These are phyloP conservation scores for Colletotrichum lini DNA, from an alignment of 2,329 filamentous ascomycete species.

Conservation along the genomic window DNA sequence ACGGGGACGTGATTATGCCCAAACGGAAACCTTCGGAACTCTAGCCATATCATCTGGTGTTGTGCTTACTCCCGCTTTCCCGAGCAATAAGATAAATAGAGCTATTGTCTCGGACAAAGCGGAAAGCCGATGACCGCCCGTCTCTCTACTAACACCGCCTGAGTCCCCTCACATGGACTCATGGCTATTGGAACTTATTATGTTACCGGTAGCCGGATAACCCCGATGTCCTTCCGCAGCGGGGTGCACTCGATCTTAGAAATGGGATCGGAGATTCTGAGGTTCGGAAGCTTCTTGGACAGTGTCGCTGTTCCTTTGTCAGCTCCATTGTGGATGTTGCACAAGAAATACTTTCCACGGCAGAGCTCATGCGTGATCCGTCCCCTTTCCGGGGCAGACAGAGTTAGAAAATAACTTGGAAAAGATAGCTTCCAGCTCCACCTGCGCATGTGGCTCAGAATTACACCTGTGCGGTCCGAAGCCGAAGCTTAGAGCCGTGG, in stretches of 20 bases:
- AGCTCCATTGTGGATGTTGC: not conserved
- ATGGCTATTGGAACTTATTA: slow-evolving; percentile 44
- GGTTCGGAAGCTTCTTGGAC: slow-evolving; percentile 55
- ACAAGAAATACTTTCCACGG: too few relatives aligned
- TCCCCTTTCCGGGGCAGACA: not conserved
- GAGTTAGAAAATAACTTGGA: slow-evolving; percentile 48
- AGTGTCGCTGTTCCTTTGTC: slow-evolving; percentile 46
- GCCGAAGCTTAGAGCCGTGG: slow-evolving; percentile 59
- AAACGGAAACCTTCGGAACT: not conserved
- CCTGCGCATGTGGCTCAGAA: slow-evolving; percentile 59
- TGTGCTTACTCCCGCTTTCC: not conserved
- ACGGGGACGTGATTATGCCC: not conserved
- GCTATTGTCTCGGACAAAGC: too few relatives aligned
- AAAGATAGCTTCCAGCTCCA: slow-evolving; percentile 61
- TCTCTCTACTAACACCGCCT: too few relatives aligned
- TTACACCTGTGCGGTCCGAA: slow-evolving; percentile 63
- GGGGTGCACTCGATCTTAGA: slow-evolving; percentile 57
- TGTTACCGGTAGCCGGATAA: slow-evolving; percentile 55
- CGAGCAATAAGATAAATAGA: too few relatives aligned
- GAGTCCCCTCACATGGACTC: not conserved
- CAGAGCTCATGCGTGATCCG: too few relatives aligned
- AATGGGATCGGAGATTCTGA: slow-evolving; percentile 56
- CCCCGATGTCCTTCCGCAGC: slow-evolving; percentile 57
- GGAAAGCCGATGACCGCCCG: too few relatives aligned
- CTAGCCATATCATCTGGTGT: slow-evolving; percentile 16